Percentiles rank a stretch among this genome's conserved stretches.
Conservation (phyloP, 75 land plant species). For the Azolla pinnata region DNA sequence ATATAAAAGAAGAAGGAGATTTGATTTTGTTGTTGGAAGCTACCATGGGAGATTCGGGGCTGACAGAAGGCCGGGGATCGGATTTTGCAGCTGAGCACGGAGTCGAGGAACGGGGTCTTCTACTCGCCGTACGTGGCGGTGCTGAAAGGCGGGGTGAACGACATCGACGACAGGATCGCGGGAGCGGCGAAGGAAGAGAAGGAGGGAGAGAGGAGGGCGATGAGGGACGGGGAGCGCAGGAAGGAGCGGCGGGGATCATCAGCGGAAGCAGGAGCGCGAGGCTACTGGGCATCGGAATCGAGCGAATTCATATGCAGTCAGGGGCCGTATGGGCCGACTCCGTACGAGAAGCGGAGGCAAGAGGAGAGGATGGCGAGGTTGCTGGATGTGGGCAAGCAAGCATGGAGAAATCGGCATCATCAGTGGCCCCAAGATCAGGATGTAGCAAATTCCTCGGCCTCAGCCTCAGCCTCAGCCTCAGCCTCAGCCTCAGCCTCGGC, state of each 20-base stretch:
- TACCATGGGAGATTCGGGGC: too few relatives aligned
- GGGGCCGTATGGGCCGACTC: conserved; percentile 3
- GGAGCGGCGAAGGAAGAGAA: conserved; percentile 4
- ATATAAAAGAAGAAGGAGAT: too few relatives aligned
- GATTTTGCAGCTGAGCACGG: conserved; percentile 11
- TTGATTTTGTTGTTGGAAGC: too few relatives aligned
- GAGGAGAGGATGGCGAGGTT: conserved; percentile 2
- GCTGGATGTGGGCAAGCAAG: neutral
- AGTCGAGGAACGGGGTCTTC: conserved; percentile 5
- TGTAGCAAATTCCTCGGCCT: too few relatives aligned
- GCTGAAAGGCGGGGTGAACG: conserved; percentile 2
- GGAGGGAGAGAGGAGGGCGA: conserved; percentile 5
- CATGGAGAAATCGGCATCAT: neutral
- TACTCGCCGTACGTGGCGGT: conserved; percentile 12
- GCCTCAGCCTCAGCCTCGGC: too few relatives aligned
- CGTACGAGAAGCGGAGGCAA: neutral
- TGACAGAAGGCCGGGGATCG: too few relatives aligned
- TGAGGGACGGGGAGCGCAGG: neutral
- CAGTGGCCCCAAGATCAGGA: neutral
- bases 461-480: too few relatives aligned
- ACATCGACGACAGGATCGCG: conserved; percentile 7
- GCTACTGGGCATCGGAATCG: neutral
- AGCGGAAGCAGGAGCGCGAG: neutral
- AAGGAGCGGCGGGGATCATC: neutral
- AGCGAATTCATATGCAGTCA: neutral